Evolutionary conservation across 305 asterid genomes (phyloP).

Genomic region (Fraxinus greggii): DNA sequence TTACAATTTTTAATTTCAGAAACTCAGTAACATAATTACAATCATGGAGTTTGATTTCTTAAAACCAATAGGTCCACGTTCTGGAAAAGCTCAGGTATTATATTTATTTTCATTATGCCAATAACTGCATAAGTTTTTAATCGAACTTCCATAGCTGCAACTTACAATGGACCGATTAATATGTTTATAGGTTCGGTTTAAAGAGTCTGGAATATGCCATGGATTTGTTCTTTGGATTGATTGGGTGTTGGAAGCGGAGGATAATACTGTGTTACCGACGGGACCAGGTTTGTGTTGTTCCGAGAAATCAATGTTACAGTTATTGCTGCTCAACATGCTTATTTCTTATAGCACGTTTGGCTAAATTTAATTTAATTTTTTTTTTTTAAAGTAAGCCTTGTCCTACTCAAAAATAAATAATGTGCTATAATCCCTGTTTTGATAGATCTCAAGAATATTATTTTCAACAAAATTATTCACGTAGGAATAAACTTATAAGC

Average conservation of each 20-base stretch:
- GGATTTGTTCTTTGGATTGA: slow-evolving; percentile 89
- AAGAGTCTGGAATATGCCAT: slow-evolving; percentile 65
- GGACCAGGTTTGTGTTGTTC: slow-evolving; percentile 66
- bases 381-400: not conserved
- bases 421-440: not conserved
- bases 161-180: slow-evolving; percentile 5
- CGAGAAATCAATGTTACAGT: not conserved
- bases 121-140: not conserved
- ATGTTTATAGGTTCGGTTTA: slow-evolving; percentile 54
- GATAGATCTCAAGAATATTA: not conserved
- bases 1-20: slow-evolving; percentile 39
- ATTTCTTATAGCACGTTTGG: not conserved
- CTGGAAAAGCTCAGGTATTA: slow-evolving; percentile 67
- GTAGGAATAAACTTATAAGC: not conserved
- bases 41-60: slow-evolving; percentile 80
- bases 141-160: not conserved
- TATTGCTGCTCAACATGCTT: not conserved
- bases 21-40: slow-evolving; percentile 58
- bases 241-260: slow-evolving; percentile 63
- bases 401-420: not conserved
- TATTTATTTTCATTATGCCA: not conserved
- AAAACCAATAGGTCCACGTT: slow-evolving; percentile 59
- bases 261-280: slow-evolving; percentile 44
- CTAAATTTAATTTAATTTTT: not conserved
- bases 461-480: not conserved